These are phyloP conservation scores for Colletotrichum scovillei DNA, from an alignment of 2,329 filamentous ascomycete species.

Conservation along the genomic window DNA sequence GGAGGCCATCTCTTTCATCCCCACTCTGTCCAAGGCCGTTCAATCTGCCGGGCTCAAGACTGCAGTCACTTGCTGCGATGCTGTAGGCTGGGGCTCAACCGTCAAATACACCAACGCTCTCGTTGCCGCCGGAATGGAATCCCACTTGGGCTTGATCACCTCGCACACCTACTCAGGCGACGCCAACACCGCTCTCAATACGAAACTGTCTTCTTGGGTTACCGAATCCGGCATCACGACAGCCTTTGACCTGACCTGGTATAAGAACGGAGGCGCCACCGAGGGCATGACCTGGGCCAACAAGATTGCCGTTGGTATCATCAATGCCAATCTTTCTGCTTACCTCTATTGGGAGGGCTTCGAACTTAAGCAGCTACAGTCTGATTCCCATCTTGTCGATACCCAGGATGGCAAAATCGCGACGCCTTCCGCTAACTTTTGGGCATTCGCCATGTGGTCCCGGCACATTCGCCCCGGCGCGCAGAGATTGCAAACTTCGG, in stretches of 20 bases:
- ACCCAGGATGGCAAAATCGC: conserved; percentile 41
- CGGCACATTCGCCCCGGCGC: conserved; percentile 52
- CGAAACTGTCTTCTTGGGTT: conserved; percentile 59
- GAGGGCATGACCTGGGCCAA: conserved; percentile 68
- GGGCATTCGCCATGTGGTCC: conserved; percentile 55
- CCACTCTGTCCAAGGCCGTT: conserved; percentile 20
- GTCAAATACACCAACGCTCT: conserved; percentile 49
- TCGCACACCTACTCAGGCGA: conserved; percentile 54
- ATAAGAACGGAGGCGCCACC: conserved; percentile 54
- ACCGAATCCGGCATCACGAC: conserved; percentile 62
- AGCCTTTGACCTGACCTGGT: conserved; percentile 58
- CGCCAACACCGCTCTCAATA: conserved; percentile 52
- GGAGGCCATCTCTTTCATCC: conserved; percentile 38
- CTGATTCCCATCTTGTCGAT: conserved; percentile 43
- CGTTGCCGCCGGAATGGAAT: conserved; percentile 45
- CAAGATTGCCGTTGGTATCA: conserved; percentile 61
- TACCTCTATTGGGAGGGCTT: conserved; percentile 67
- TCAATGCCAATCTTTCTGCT: conserved; percentile 59
- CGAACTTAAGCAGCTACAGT: conserved; percentile 44
- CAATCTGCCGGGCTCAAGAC: conserved; percentile 5
- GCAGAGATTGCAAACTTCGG: conserved; percentile 39
- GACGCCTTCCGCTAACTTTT: conserved; percentile 48
- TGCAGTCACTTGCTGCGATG: conserved; percentile 50
- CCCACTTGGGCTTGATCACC: conserved; percentile 49
- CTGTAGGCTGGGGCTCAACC: conserved; percentile 52